Conservation (phyloP, 805 yeast genomes). For the Saturnispora dispora region DNA sequence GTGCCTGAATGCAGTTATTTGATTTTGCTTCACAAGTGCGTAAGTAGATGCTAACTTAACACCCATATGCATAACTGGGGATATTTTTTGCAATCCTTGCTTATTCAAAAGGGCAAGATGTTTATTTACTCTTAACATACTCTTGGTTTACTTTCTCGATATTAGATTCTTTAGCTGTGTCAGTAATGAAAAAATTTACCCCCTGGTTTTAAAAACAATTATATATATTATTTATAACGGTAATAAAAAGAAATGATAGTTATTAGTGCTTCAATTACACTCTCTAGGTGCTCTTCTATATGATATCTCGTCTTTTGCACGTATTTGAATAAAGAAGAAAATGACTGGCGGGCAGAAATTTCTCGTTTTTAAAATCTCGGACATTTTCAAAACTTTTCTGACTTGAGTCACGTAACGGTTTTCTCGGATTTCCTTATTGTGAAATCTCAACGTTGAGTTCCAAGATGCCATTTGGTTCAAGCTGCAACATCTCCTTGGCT, state of each 20-base stretch:
- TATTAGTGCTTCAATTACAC: neutral
- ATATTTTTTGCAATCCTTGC: neutral
- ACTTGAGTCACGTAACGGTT: neutral
- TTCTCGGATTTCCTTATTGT: neutral
- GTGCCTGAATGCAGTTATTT: neutral
- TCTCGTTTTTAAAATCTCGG: neutral
- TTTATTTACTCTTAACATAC: neutral
- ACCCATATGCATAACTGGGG: neutral
- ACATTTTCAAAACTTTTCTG: neutral
- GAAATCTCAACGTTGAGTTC: neutral
- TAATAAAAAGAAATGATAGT: neutral
- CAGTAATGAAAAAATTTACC: neutral
- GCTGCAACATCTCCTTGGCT: slow-evolving; percentile 63
- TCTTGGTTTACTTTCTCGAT: neutral
- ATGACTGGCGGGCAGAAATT: neutral
- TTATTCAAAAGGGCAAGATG: neutral
- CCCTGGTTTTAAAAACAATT: neutral
- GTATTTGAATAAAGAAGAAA: neutral
- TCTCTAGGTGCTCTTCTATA: neutral
- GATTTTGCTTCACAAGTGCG: neutral
- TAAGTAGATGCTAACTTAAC: neutral
- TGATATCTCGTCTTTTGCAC: neutral
- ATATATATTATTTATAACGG: neutral
- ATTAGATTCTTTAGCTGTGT: neutral
- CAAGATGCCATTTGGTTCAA: slow-evolving; percentile 14